Conservation (phyloP, 495 filamentous ascomycete species). For the Hypoxylon cercidicola region DNA sequence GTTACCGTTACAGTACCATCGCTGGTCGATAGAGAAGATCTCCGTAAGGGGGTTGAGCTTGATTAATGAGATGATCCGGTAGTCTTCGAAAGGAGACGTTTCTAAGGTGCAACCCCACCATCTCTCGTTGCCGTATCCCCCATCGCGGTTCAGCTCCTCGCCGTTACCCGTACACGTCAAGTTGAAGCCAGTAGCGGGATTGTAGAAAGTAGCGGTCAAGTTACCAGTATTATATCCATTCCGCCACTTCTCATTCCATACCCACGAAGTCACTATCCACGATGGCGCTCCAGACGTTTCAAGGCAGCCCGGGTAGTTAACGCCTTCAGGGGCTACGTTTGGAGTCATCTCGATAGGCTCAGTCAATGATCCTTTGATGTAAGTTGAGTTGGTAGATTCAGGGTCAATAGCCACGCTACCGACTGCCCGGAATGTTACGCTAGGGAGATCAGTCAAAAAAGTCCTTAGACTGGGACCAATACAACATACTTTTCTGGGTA, state of each 20-base stretch:
- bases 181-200: conserved; percentile 28
- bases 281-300: conserved; percentile 27
- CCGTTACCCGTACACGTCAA: conserved; percentile 31
- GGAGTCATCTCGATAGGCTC: conserved; percentile 39
- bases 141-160: conserved; percentile 36
- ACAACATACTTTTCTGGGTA: conserved; percentile 20
- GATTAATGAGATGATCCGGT: conserved; percentile 19
- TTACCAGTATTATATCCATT: conserved; percentile 22
- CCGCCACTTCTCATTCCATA: conserved; percentile 35
- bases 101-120: conserved; percentile 30
- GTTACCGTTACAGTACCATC: conserved; percentile 33
- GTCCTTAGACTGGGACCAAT: not conserved
- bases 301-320: conserved; percentile 35
- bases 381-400: conserved; percentile 8
- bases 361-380: conserved; percentile 27
- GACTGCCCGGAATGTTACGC: conserved; percentile 31
- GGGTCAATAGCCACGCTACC: conserved; percentile 14
- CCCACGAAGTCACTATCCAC: conserved; percentile 32
- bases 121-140: conserved; percentile 26
- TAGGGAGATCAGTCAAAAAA: conserved; percentile 11
- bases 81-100: conserved; percentile 17
- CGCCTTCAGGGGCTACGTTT: conserved; percentile 36
- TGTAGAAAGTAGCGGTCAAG: conserved; percentile 27
- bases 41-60: conserved; percentile 31
- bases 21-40: conserved; percentile 32